A percentile compares a stretch with the other conserved stretches of the same genome.
Evolutionary conservation across 1,139 yeast species (phyloP).

Genomic region (Pichia sp.): DNA sequence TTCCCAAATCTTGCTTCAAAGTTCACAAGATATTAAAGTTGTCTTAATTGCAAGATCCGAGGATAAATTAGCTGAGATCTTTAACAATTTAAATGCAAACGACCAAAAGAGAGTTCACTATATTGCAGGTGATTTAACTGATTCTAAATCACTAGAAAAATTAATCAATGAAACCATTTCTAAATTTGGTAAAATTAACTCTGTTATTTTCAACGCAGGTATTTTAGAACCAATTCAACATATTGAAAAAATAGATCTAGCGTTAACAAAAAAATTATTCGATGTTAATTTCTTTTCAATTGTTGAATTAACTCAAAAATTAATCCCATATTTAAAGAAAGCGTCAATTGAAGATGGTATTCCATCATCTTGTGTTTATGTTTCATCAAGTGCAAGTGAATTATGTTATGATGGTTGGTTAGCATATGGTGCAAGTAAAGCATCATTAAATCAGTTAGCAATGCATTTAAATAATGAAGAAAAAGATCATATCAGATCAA

Average conservation of each 20-base stretch:
- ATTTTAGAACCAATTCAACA: constrained; percentile 69
- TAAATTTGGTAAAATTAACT: constrained; percentile 55
- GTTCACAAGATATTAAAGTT: constrained; percentile 33
- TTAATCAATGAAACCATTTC: constrained; percentile 44
- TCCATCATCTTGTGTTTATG: constrained; percentile 58
- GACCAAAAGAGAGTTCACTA: constrained; percentile 45
- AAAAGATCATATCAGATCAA: constrained; percentile 40
- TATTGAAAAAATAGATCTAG: constrained; percentile 43
- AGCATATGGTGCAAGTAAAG: constrained; percentile 84
- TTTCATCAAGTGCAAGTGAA: constrained; percentile 78
- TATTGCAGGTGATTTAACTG: constrained; percentile 63
- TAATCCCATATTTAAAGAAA: constrained; percentile 52
- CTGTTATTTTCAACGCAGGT: constrained; percentile 83
- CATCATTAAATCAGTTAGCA: constrained; percentile 75
- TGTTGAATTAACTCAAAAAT: constrained; percentile 50
- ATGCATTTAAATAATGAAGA: constrained; percentile 62
- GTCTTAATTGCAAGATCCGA: constrained; percentile 71
- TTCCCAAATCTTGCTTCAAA: constrained; percentile 44
- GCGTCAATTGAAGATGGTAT: constrained; percentile 29
- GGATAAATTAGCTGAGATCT: constrained; percentile 39
- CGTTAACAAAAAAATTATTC: constrained; percentile 56
- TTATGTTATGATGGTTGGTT: constrained; percentile 68
- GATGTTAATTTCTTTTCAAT: constrained; percentile 76
- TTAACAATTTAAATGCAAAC: constrained; percentile 30
- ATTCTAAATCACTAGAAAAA: constrained; percentile 31